phyloP scores from a whole-genome alignment of 2,329 filamentous ascomycete species.

The Didymellaceae sp. region DNA sequence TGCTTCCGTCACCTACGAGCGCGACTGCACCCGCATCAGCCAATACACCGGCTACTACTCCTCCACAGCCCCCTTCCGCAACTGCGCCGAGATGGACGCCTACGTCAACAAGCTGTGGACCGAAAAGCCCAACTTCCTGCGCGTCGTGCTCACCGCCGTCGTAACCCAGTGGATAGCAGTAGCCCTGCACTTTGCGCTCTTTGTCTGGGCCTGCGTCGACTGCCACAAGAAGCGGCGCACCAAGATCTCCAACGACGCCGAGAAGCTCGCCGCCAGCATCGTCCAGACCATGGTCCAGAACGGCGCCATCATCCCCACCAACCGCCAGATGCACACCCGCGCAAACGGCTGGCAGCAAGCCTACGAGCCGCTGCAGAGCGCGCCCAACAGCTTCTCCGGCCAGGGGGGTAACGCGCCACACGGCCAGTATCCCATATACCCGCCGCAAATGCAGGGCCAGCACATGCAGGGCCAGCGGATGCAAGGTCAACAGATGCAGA shows the following conservation, averaged over 20 bases:
- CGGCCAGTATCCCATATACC: background rate
- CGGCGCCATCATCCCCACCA: conserved; percentile 38
- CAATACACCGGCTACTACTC: background rate
- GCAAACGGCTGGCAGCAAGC: background rate
- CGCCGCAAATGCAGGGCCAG: background rate
- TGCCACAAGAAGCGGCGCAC: conserved; percentile 33
- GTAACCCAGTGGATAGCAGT: conserved; percentile 43
- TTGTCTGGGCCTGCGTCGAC: conserved; percentile 50
- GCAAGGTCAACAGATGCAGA: background rate
- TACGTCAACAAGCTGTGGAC: conserved; percentile 41
- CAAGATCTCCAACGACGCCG: conserved; percentile 38
- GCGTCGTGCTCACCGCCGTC: conserved; percentile 29
- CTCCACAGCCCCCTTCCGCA: conserved; percentile 17
- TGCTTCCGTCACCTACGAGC: conserved; percentile 17
- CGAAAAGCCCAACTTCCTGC: conserved; percentile 27
- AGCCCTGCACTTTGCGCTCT: conserved; percentile 43
- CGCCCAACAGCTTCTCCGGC: background rate
- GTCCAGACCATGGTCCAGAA: conserved; percentile 43
- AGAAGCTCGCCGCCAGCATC: conserved; percentile 42
- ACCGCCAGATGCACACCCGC: conserved; percentile 21
- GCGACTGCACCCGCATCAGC: conserved; percentile 21
- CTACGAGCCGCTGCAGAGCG: conserved; percentile 1
- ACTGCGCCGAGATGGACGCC: conserved; percentile 40
- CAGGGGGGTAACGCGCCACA: background rate
- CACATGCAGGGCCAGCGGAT: background rate